A percentile compares a stretch with the other conserved stretches of the same genome.
Evolutionary conservation across 2,329 filamentous ascomycete species (phyloP).

Genomic region (Thielaviopsis ethacetica): DNA sequence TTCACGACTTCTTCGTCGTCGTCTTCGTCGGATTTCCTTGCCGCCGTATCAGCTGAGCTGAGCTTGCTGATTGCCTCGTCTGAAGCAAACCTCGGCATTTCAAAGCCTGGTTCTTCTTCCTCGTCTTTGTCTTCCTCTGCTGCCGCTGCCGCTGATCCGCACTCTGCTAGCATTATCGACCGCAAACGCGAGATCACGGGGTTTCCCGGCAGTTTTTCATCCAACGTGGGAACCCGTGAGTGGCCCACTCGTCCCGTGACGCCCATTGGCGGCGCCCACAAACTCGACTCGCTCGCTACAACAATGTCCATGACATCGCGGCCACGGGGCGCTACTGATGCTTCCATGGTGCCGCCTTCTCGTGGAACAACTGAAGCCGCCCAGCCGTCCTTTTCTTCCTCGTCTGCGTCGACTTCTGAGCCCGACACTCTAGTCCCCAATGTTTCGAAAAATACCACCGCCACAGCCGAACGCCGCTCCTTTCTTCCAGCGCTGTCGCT

Average conservation of each 20-base stretch:
- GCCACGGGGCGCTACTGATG: neutral
- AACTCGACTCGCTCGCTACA: neutral
- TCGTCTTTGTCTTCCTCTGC: neutral
- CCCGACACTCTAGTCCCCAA: neutral
- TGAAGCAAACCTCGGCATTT: constrained; percentile 5
- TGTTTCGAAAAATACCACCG: neutral
- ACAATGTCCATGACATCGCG: neutral
- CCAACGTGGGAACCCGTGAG: constrained; percentile 10
- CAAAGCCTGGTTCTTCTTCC: neutral
- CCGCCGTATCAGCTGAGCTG: neutral
- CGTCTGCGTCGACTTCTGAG: neutral
- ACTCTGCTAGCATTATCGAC: constrained; percentile 8
- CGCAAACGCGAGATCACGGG: constrained; percentile 10
- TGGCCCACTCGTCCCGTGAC: constrained; percentile 5
- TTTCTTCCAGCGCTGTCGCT: neutral
- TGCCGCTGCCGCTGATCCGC: neutral
- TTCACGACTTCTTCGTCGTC: neutral
- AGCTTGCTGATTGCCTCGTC: constrained; percentile 1
- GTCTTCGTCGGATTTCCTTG: constrained; percentile 5
- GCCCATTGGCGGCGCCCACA: neutral
- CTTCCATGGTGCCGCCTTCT: neutral
- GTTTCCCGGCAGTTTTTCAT: constrained; percentile 11
- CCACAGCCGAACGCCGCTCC: neutral
- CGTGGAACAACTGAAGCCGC: neutral
- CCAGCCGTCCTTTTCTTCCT: neutral